A percentile compares a stretch with the other conserved stretches of the same genome.
These are phyloP conservation scores for Coemansia guatemalensis DNA, from an alignment of 192 early-diverging fungal genomes.

Conservation along the genomic window DNA sequence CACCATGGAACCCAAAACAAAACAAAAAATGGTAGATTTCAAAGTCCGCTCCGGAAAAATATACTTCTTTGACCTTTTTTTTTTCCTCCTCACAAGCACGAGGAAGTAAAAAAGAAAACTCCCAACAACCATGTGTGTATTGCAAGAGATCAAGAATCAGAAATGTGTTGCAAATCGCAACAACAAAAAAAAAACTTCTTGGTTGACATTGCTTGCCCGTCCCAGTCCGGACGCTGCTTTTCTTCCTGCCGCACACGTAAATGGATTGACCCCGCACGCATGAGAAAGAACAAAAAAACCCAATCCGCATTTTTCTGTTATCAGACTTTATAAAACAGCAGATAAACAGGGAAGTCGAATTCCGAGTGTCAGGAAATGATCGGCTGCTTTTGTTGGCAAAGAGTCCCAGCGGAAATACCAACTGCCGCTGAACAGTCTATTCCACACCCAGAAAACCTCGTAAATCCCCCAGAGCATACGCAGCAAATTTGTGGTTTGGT, in stretches of 20 bases:
- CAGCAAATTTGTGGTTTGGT: neutral
- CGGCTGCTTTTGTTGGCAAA: neutral
- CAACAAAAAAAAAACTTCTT: slow-evolving; percentile 3
- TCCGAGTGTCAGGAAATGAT: neutral
- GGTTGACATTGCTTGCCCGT: neutral
- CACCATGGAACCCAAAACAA: neutral
- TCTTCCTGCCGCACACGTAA: neutral
- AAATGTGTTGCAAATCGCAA: neutral
- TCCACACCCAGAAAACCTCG: neutral
- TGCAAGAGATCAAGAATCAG: neutral
- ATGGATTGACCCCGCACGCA: neutral
- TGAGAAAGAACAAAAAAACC: neutral
- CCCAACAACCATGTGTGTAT: neutral
- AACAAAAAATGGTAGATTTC: neutral
- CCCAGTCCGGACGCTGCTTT: neutral
- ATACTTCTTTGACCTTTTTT: neutral
- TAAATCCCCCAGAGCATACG: too few relatives aligned
- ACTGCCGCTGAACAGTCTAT: neutral
- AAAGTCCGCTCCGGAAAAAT: neutral
- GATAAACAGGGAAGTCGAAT: neutral
- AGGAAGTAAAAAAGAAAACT: too few relatives aligned
- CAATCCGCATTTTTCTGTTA: neutral
- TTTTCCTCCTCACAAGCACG: too few relatives aligned
- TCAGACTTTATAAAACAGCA: neutral
- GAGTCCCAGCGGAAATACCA: neutral